Evolutionary conservation across 495 filamentous ascomycete species (phyloP), one percentile per base, ranked within the genome.

Genomic region (Neurospora sp.): DNA sequence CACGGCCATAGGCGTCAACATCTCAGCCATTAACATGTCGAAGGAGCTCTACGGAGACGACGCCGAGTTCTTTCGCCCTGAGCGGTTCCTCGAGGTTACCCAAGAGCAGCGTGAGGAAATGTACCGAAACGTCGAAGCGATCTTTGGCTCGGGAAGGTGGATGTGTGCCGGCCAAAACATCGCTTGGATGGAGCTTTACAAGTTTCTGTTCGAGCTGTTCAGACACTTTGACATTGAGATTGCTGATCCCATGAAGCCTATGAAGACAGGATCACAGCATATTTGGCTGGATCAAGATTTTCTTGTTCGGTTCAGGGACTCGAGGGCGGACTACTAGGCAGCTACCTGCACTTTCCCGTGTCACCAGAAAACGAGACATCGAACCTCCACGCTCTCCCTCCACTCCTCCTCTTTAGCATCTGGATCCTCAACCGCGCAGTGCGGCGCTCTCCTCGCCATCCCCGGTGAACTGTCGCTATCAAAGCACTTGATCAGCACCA

Each of bases 401-500:
- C 75, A 72, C 5, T 81, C 75, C 69, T 79, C 78, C 70, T 86
- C 86, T 70, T 82, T 80, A 73, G 84, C 85, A 37, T 77, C 83
- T 1, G 86, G 82, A 81, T 91, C 85, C 23, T 80, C 81, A 82
- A 93, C 92, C 4, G 90, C 89, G 5, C 85, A 84, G 78, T 93
- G 91, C 69, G 90, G 90, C 70, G 88, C 85, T 73, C 92, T 85
- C 10, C 90, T 85, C 18, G 87, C 89, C 27, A 86, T 83, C 16
- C 83, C 86, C 1, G 87, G 87, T 35, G 84, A 78, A 77, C 88
- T 88, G 82, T 89, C 88, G 8, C 86, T 88, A 81, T 92, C 90
- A 81, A 90, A 92, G 77, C 90, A 92, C 82, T 92, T 92, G 80
- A 93, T 91, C 70, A 93, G 75, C 37, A 88, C 82, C 12, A 90